A percentile compares a stretch with the other conserved stretches of the same genome.
These are phyloP conservation scores for Exophiala viscosa DNA, from an alignment of 2,329 filamentous ascomycete genomes.

Conservation along the genomic window DNA sequence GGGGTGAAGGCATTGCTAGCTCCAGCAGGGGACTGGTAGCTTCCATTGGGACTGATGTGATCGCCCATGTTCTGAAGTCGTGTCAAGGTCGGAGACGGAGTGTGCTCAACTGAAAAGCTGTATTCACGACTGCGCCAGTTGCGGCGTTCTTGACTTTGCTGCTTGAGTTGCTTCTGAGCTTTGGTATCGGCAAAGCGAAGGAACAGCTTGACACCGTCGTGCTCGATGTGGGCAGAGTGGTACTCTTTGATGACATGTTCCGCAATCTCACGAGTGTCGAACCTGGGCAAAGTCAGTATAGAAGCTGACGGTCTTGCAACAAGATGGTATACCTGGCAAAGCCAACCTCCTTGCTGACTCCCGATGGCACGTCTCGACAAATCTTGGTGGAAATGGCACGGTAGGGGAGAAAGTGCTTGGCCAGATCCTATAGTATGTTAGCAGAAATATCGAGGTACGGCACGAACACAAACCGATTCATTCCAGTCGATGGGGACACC, in stretches of 20 bases:
- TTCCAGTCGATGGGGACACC: conserved; percentile 91
- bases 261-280: conserved; percentile 83
- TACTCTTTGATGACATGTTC: conserved; percentile 84
- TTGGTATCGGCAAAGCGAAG: conserved; percentile 97
- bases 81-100: conserved; percentile 43
- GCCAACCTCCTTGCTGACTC: conserved; percentile 91
- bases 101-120: conserved; percentile 55
- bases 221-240: conserved; percentile 72
- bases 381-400: conserved; percentile 90
- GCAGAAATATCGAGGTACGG: conserved; percentile 1
- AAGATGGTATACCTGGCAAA: conserved; percentile 72
- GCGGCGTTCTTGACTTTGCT: conserved; percentile 88
- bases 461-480: conserved; percentile 64
- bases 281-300: conserved; percentile 53
- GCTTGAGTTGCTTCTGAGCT: conserved; percentile 93
- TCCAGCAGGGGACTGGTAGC: conserved; percentile 42
- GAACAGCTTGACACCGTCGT: conserved; percentile 79
- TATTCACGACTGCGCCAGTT: conserved; percentile 97
- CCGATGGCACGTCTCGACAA: conserved; percentile 77
- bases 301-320: not conserved
- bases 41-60: conserved; percentile 42
- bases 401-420: conserved; percentile 56
- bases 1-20: conserved; percentile 44
- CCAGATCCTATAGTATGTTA: conserved; percentile 60
- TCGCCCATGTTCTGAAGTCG: conserved; percentile 39